These are phyloP conservation scores for Coriaria nepalensis DNA, from an alignment of 306 rosid species.

Conservation along the genomic window DNA sequence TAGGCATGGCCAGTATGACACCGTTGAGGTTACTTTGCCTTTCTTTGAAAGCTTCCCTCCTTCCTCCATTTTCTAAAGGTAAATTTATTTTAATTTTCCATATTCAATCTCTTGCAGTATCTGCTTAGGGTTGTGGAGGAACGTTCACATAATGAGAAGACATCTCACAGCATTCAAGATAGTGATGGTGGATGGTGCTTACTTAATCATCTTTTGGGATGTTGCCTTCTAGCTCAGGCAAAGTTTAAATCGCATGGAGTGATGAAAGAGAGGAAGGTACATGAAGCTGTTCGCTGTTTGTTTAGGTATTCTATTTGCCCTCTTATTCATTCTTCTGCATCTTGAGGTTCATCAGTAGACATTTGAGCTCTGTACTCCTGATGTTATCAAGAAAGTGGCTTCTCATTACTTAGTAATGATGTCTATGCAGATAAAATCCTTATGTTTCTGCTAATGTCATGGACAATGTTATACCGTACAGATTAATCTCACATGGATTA, in stretches of 20 bases:
- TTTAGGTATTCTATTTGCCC: constrained; percentile 45
- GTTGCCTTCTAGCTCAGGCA: constrained; percentile 79
- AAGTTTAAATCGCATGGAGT: constrained; percentile 50
- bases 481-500: too few species aligned
- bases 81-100: constrained; percentile 7
- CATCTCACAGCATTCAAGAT: constrained; percentile 67
- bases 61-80: not conserved
- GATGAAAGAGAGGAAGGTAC: constrained; percentile 58
- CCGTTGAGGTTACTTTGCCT: constrained; percentile 58
- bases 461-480: too few species aligned
- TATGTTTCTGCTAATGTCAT: too few species aligned
- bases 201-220: constrained; percentile 84
- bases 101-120: constrained; percentile 32
- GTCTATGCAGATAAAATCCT: too few species aligned
- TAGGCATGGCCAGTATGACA: constrained; percentile 71
- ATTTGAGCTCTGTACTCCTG: too few species aligned
- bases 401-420: too few species aligned
- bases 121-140: constrained; percentile 62
- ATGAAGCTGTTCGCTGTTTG: constrained; percentile 80
- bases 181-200: constrained; percentile 77
- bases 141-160: constrained; percentile 67
- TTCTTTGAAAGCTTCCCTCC: not conserved
- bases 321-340: constrained; percentile 3
- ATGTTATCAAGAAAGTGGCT: not conserved
- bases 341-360: not conserved